Base-by-base conservation (phyloP, 805 yeast species). In the Candida ovalis region DNA sequence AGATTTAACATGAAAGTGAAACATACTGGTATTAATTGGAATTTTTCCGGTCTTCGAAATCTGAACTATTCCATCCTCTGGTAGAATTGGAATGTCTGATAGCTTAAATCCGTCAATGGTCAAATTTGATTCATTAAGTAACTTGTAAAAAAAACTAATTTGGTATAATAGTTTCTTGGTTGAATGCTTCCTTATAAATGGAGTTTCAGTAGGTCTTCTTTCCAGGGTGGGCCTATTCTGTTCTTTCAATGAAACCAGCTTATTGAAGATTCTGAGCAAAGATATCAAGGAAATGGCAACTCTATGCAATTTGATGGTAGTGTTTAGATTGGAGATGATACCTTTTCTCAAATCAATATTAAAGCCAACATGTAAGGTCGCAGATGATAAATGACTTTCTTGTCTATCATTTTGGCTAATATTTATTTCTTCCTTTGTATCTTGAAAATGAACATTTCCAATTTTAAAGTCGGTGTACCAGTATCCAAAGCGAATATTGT, bases 21-120 rank as follows among this genome's bases (percentile, higher is more conserved):
- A 43, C 37, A 61, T 55, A 1, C 61, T 22, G 1, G 52, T 27
- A 13, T 52, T 49, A n/a, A 49, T 36, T 5, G 52, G 37, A 8
- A 24, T 32, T 17, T 37, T 22, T 13, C 45, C 33, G 3, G 42
- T 39, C 4, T 40, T 23, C 8, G 51, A 21, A 9, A 52, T 32
- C 9, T 44, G 12, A 4, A 47, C 33, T 2, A 62, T 23, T 30
- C 53, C 55, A 4, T 37, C 15, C 4, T 43, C 2, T 13, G 59
- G 38, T 5, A 57, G 30, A 13, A 66, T 21, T 1, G 69, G 69
- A 15, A 67, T 54, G 22, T 63, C 61, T 4, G 55, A 53, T 12
- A 67, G 44, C 4, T 46, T 46, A 7, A 67, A 39, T 7, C 52
- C 49, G 28, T 62, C 59, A 4, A 65, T 38, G 9, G 57, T 48